These are phyloP conservation scores for Suhomyces wounanorum DNA, from an alignment of 1,139 yeast genomes.

Conservation along the genomic window DNA sequence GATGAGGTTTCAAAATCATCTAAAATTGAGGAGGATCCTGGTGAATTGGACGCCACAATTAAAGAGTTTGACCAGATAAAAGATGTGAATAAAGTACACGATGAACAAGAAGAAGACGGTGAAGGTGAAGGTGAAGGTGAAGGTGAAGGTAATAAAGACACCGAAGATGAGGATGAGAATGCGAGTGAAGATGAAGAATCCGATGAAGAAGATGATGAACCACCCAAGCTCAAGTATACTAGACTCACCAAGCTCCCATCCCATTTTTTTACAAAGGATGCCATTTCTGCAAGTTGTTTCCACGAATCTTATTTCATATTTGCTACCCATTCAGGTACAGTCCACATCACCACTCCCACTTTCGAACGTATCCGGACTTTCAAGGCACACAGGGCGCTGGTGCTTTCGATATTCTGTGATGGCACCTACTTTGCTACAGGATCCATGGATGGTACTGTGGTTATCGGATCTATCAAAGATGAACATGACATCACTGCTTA, in stretches of 20 bases:
- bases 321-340: constrained; percentile 87
- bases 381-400: constrained; percentile 84
- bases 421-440: constrained; percentile 80
- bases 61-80: background rate
- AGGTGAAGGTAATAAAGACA: background rate
- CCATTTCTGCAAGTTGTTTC: constrained; percentile 69
- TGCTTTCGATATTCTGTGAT: constrained; percentile 70
- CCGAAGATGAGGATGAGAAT: background rate
- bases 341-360: constrained; percentile 66
- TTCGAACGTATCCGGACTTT: constrained; percentile 65
- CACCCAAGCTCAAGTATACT: constrained; percentile 76
- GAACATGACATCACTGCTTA: constrained; percentile 68
- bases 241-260: constrained; percentile 64
- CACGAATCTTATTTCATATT: constrained; percentile 64
- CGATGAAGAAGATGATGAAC: constrained; percentile 45
- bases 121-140: background rate
- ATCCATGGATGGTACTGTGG: constrained; percentile 91
- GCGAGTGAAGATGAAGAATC: constrained; percentile 18
- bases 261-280: constrained; percentile 69
- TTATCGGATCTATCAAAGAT: constrained; percentile 69
- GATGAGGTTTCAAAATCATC: background rate
- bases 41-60: background rate
- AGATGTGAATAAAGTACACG: background rate
- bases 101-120: background rate
- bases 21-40: background rate